These are phyloP conservation scores for Tolypocladium guangdongense DNA, from an alignment of 2,329 filamentous ascomycete genomes.

Conservation along the genomic window DNA sequence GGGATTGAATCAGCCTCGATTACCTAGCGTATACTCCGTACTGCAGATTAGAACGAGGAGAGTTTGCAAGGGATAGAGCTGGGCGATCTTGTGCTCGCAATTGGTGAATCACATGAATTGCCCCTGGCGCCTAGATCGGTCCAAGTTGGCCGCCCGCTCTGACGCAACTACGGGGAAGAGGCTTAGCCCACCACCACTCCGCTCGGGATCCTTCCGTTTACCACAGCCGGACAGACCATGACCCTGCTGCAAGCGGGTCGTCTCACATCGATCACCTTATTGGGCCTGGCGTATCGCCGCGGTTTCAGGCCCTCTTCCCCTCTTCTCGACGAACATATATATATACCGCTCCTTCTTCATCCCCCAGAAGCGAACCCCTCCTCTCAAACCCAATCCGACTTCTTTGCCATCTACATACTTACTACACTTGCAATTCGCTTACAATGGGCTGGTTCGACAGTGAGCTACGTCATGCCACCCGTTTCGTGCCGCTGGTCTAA, in stretches of 20 bases:
- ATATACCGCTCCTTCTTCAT: neutral
- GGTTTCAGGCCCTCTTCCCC: neutral
- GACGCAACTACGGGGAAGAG: neutral
- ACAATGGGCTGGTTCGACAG: slow-evolving; percentile 13
- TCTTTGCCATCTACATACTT: neutral
- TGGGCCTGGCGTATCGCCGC: neutral
- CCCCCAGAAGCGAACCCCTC: neutral
- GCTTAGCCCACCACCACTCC: neutral
- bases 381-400: neutral
- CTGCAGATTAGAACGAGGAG: neutral
- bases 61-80: neutral
- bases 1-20: neutral
- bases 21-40: neutral
- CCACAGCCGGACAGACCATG: neutral
- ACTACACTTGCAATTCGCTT: neutral
- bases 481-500: neutral
- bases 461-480: neutral
- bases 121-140: neutral
- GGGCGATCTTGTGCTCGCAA: neutral
- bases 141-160: neutral
- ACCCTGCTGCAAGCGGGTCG: neutral
- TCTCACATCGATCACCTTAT: neutral
- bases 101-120: neutral
- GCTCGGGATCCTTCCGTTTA: neutral
- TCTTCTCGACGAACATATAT: neutral